A percentile compares a stretch with the other conserved stretches of the same genome.
Evolutionary conservation across 2,329 filamentous ascomycete genomes (phyloP).

Genomic region (Aureobasidium namibiae): DNA sequence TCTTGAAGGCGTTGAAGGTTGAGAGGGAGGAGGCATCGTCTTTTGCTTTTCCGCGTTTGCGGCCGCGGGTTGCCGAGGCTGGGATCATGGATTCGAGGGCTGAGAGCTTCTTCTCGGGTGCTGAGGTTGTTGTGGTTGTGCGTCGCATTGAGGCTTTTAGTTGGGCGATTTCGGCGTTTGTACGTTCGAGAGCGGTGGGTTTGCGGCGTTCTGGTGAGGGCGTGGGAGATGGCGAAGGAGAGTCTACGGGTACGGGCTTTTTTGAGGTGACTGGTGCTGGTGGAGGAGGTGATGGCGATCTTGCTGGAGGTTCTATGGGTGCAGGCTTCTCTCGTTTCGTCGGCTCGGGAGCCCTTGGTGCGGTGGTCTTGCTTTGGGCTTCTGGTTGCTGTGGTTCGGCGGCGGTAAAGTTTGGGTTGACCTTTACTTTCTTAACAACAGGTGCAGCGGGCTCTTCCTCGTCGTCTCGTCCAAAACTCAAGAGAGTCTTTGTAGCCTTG

Average conservation of each 20-base stretch:
- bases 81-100: constrained; percentile 68
- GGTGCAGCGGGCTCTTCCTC: constrained; percentile 48
- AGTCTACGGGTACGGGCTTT: background rate
- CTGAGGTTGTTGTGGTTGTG: constrained; percentile 20
- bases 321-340: background rate
- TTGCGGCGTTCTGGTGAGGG: constrained; percentile 19
- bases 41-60: constrained; percentile 54
- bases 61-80: constrained; percentile 58
- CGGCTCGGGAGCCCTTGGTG: constrained; percentile 14
- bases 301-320: background rate
- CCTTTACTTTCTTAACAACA: constrained; percentile 66
- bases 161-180: constrained; percentile 72
- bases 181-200: constrained; percentile 47
- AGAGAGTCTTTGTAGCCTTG: constrained; percentile 65
- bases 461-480: constrained; percentile 68
- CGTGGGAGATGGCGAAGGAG: constrained; percentile 26
- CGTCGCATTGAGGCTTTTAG: constrained; percentile 76
- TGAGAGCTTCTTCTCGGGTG: constrained; percentile 52
- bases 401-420: constrained; percentile 64
- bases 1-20: constrained; percentile 70
- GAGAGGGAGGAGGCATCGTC: constrained; percentile 53
- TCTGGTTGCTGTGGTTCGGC: constrained; percentile 25
- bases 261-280: background rate
- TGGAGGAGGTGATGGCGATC: constrained; percentile 3
- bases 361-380: background rate